Conservation (phyloP, 176 grass and related monocot genomes). For the Ensete ventricosum region DNA sequence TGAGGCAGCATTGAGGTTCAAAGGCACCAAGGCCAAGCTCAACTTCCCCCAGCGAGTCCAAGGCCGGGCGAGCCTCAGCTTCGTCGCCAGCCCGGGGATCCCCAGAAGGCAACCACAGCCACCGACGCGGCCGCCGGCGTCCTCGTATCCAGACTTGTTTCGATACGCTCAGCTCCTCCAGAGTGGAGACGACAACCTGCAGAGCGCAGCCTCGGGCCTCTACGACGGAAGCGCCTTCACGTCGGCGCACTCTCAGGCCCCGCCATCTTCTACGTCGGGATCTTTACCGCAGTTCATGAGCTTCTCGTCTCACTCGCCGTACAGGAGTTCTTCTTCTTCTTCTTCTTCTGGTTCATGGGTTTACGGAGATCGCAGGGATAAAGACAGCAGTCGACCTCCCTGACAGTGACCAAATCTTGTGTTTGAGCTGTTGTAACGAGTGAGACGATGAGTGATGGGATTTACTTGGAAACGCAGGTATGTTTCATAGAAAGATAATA, state of each 20-base stretch:
- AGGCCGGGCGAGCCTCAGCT: not conserved
- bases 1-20: slow-evolving; percentile 10
- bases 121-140: not conserved
- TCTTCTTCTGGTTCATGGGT: slow-evolving; percentile 33
- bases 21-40: slow-evolving; percentile 16
- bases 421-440: too few relatives aligned
- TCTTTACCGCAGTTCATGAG: slow-evolving; percentile 37
- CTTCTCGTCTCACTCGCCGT: slow-evolving; percentile 50
- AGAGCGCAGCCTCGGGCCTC: not conserved
- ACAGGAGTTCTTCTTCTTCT: slow-evolving; percentile 38
- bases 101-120: not conserved
- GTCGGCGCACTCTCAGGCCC: not conserved
- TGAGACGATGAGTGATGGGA: too few relatives aligned
- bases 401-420: not conserved
- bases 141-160: slow-evolving; percentile 29
- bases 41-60: slow-evolving; percentile 9
- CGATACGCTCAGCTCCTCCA: slow-evolving; percentile 87
- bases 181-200: slow-evolving; percentile 18
- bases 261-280: slow-evolving; percentile 14
- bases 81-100: not conserved
- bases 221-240: not conserved
- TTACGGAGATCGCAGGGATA: slow-evolving; percentile 24
- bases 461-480: too few relatives aligned
- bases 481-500: too few relatives aligned
- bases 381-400: slow-evolving; percentile 15